Evolutionary conservation across 768 basidiomycete genomes (phyloP), one percentile per base, ranked within the genome.

Genomic region (Mycena vulgaris): DNA sequence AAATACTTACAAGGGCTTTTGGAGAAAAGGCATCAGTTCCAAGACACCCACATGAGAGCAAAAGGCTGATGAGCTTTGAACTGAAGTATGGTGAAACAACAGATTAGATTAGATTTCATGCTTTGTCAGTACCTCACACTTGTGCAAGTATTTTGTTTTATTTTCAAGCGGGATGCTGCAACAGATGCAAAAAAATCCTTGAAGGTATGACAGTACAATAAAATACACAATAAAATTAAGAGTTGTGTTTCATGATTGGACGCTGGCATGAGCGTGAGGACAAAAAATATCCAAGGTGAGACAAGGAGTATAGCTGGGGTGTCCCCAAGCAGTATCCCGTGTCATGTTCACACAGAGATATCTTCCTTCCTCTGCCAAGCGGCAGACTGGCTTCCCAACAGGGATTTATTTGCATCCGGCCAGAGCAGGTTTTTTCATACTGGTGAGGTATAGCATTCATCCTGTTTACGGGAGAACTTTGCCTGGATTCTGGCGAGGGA

Each of bases 11-110:
- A 65, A 72, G n/a, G 71, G 23, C 48, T 69, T 72, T 28, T 62
- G 71, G 27, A 72, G 62, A 27, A 72, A 72, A 60, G 71, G 71
- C 27, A 59, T 69, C 45, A 72, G 60, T 55, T 67, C 71, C 63
- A 66, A 63, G 47, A 72, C 63, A 47, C 71, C 71, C 71, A 72
- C 69, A 60, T 52, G 30, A 10, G 21, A 47, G 47, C 5, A 48
- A 25, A n/a, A n/a, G n/a, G n/a, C n/a, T n/a, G n/a, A n/a, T n/a
- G n/a, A n/a, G n/a, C 11, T 27, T 42, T 17, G 8, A 19, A 23
- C 7, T 13, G 1, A 27, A 35, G 31, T 23, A 57, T 23, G 14
- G 5, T 3, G 25, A 37, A 52, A 63, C 27, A 27, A 13, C 61
- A 13, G 49, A 51, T 51, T 30, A 51, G 49, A 51, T 51, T 51